Percentiles rank a stretch among this genome's conserved stretches.
phyloP scores from a whole-genome alignment of 2,329 filamentous ascomycete species.

The Phyllosticta ampelicida region DNA sequence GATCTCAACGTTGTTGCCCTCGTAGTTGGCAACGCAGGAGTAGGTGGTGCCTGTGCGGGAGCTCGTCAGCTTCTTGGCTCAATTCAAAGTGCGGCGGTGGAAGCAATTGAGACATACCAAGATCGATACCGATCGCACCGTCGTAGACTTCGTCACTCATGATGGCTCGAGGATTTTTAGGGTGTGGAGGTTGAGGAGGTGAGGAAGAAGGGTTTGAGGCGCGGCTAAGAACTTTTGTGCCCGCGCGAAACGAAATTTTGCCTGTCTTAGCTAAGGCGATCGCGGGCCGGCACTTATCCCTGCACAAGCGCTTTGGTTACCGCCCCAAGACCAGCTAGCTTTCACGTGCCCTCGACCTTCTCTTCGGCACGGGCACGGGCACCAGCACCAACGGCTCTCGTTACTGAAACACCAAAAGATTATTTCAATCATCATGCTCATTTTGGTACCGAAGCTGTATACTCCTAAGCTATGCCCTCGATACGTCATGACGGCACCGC shows the following conservation, averaged over 20 bases:
- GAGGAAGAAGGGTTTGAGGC: slow-evolving; percentile 13
- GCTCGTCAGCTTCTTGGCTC: slow-evolving; percentile 20
- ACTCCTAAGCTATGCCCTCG: background rate
- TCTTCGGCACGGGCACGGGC: no score
- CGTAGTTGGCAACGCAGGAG: slow-evolving; percentile 99
- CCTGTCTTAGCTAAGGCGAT: slow-evolving; percentile 7
- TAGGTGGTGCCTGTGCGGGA: slow-evolving; percentile 77
- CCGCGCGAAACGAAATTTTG: slow-evolving; percentile 8
- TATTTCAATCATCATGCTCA: background rate
- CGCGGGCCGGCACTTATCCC: slow-evolving; percentile 2
- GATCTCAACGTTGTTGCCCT: slow-evolving; percentile 99
- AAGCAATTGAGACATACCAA: slow-evolving; percentile 55
- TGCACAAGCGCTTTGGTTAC: background rate
- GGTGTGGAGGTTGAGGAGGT: slow-evolving; percentile 18
- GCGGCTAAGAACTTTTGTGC: slow-evolving; percentile 10
- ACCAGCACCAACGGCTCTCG: no score
- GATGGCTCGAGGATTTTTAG: slow-evolving; percentile 33
- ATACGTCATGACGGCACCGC: background rate
- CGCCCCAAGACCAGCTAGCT: background rate
- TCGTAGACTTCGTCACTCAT: slow-evolving; percentile 99
- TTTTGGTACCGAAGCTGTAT: background rate
- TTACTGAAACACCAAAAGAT: background rate
- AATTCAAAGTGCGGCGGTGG: background rate
- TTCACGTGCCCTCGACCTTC: slow-evolving; percentile 1
- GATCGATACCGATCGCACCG: slow-evolving; percentile 99